Evolutionary conservation across 176 grass and related monocot genomes (phyloP).

Genomic region (Themeda triandra): DNA sequence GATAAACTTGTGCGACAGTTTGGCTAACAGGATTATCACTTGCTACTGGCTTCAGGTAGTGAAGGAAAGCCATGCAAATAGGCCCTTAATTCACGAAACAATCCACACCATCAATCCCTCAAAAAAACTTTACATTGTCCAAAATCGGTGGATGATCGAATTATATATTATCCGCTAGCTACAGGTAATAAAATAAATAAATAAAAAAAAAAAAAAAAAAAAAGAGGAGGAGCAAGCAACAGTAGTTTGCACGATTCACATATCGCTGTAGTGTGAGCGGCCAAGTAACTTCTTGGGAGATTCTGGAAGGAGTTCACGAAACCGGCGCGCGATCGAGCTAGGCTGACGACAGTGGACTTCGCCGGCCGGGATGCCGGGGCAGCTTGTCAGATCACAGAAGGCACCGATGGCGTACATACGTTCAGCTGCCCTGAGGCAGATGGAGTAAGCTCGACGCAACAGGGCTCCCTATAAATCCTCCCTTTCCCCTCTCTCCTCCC

Average conservation of each 20-base stretch:
- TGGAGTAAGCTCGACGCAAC: slow-evolving; percentile 52
- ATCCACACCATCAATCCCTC: background rate
- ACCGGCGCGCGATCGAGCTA: background rate
- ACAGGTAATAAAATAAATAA: background rate
- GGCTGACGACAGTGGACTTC: background rate
- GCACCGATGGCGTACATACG: slow-evolving; percentile 30
- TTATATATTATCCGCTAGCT: background rate
- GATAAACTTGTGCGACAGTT: too few relatives aligned
- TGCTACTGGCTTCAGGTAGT: background rate
- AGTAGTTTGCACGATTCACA: background rate
- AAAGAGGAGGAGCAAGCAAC: background rate
- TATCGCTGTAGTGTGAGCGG: background rate
- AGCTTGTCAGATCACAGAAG: slow-evolving; percentile 46
- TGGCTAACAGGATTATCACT: too few relatives aligned
- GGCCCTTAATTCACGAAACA: background rate
- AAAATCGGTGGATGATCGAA: background rate
- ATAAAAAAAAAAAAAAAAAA: too few relatives aligned
- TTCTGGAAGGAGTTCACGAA: slow-evolving; percentile 12
- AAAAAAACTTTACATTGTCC: background rate
- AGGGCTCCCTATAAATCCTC: slow-evolving; percentile 42
- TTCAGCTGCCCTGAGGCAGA: slow-evolving; percentile 10
- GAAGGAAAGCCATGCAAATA: background rate
- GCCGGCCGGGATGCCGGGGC: background rate
- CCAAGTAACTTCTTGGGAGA: background rate
- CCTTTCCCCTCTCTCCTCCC: background rate